Evolutionary conservation across 2,329 filamentous ascomycete species (phyloP), one percentile per base, ranked within the genome.

Genomic region (Fusarium sp.): DNA sequence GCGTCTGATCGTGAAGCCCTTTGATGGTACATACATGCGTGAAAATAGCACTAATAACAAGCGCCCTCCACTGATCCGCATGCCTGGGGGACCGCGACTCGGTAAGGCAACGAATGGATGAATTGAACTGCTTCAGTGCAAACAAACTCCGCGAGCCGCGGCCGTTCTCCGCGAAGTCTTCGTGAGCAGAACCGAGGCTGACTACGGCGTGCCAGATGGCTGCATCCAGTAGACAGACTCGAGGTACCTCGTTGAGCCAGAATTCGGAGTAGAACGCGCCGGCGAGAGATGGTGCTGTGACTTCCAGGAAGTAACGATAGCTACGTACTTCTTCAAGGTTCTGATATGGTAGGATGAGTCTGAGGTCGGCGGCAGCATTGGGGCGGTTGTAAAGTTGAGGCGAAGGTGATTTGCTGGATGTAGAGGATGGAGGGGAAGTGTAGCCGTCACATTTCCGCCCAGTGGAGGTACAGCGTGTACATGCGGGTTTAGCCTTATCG

Each of bases 131-230:
- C 6, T 54, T 48, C 1, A 66, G 21, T 3, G 44, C 44, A 21
- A 65, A 60, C 6, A 42, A 0, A 9, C 16, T 65, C 2, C 12
- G 25, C 2, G 30, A 39, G 0, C 4, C 55, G 0, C 8, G 18
- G 4, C 23, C 18, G 8, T 45, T 16, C 6, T 31, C 19, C 2
- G 18, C 8, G 37, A 42, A 43, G 4, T 34, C 39, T 37, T 68
- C 64, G 4, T 68, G 64, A 0, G 59, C 53, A 8, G 59, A 45
- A 1, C 64, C 64, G 1, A 68, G 52, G 14, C 64, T 68, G 3
- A 68, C 64, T 2, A 65, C 50, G 1, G 65, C 65, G 14, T 68
- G 64, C 65, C 65, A 68, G 7, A 68, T 64, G 0, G 59, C 65
- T 1, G 58, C 25, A 39, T 68, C 65, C 0, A 50, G 45, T 3